Evolutionary conservation across 768 basidiomycete genomes (phyloP).

Genomic region (Suillus americanus): DNA sequence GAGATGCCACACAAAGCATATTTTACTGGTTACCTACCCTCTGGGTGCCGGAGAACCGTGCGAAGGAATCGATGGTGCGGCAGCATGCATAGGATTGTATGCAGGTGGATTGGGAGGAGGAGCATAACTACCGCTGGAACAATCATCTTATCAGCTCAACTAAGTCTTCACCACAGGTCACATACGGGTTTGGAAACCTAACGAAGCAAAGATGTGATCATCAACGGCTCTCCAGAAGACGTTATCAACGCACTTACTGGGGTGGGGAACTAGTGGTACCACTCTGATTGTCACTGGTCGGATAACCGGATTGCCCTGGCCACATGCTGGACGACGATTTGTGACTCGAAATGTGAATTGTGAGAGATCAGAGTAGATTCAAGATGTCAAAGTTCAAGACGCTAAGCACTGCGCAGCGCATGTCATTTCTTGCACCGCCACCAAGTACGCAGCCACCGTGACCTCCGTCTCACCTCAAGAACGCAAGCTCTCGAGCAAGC

Average conservation of each 20-base stretch:
- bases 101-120: conserved; percentile 4
- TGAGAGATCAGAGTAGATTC: neutral
- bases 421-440: neutral
- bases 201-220: neutral
- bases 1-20: neutral
- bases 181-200: conserved; percentile 19
- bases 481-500: neutral
- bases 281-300: conserved; percentile 1
- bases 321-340: conserved; percentile 8
- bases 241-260: conserved; percentile 15
- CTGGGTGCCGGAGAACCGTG: conserved; percentile 9
- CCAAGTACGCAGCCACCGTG: neutral
- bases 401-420: too few relatives aligned
- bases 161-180: neutral
- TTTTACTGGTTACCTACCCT: conserved; percentile 13
- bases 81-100: conserved; percentile 1
- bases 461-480: too few relatives aligned
- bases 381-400: neutral
- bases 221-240: neutral
- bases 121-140: neutral
- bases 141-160: neutral
- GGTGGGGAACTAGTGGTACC: neutral
- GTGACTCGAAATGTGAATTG: neutral
- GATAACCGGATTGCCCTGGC: conserved; percentile 10
- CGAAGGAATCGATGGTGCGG: conserved; percentile 5